Conservation (phyloP, 108 stramenopile species). For the Epithemia pelagica region DNA sequence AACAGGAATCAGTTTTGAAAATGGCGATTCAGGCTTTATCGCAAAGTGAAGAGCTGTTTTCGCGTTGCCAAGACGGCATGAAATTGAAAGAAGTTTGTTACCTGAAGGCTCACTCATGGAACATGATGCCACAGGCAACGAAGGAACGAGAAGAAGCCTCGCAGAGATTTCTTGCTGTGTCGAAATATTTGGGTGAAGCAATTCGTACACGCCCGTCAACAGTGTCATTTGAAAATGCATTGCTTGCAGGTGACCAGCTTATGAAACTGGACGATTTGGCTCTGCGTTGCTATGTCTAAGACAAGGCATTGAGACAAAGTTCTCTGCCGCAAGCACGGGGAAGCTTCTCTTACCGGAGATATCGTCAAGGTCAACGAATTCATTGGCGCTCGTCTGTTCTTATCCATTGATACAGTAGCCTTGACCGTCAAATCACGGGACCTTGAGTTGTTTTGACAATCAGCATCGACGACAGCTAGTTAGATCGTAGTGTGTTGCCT, state of each 20-base stretch:
- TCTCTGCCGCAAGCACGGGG: neutral
- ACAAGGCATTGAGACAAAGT: neutral
- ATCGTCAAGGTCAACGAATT: no score
- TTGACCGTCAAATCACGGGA: no score
- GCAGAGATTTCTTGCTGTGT: slow-evolving; percentile 18
- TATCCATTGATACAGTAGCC: no score
- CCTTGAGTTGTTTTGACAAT: no score
- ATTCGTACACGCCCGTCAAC: neutral
- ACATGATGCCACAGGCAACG: neutral
- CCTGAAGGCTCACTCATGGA: slow-evolving; percentile 40
- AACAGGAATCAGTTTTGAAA: neutral
- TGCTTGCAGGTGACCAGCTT: neutral
- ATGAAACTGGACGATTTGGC: neutral
- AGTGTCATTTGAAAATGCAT: neutral
- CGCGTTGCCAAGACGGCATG: slow-evolving; percentile 45
- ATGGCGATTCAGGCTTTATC: slow-evolving; percentile 11
- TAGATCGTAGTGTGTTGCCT: no score
- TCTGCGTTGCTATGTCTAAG: neutral
- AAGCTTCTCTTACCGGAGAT: no score
- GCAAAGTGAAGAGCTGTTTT: slow-evolving; percentile 32
- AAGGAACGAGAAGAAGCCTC: slow-evolving; percentile 22
- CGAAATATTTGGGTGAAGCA: neutral
- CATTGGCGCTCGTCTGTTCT: no score
- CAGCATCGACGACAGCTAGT: no score
- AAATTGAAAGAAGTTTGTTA: slow-evolving; percentile 54